Evolutionary conservation across 2,329 filamentous ascomycete species (phyloP), one percentile per base, ranked within the genome.

Genomic region (Cladosporium velox): DNA sequence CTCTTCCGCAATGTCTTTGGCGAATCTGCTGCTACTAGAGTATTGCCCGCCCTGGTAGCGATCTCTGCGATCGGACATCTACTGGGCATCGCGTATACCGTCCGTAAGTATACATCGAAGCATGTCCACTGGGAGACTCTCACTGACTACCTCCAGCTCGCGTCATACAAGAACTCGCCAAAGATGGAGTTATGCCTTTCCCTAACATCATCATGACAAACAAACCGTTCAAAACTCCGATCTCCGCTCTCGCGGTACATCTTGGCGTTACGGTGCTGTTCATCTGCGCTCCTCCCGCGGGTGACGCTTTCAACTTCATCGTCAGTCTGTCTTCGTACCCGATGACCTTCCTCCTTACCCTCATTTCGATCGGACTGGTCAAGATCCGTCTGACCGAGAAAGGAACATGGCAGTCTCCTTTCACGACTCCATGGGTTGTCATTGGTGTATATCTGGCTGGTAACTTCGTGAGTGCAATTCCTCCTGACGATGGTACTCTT

Each of bases 301-400:
- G 82, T 3, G 85, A 88, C 51, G 87, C 89, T 0, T 92, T 91
- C 76, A 88, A 86, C 15, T 91, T 92, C 70, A 91, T 92, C 35
- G 79, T 91, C 0, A 88, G 91, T 49, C 85, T 91, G 0, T 88
- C 91, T 71, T 88, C 86, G 0, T 91, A 91, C 69, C 85, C 88
- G 0, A 86, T 81, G 0, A 86, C 89, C 66, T 79, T 91, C 15
- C 84, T 88, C 65, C 82, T 82, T 0, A 74, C 90, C 1, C 84
- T 86, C 0, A 78, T 87, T 0, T 84, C 26, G 3, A 30, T 54
- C n/a, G 51, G 51, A 15, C 8, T 54, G 24, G 24, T 54, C 6
- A 54, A 26, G 51, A 54, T 54, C 1, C 0, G 70, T 91, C 0
- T 83, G 86, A 76, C 79, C 91, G 5, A 84, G 89, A 0, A 81